Base-by-base conservation (phyloP, 176 grass and related monocot genomes). In the Zoysia japonica region DNA sequence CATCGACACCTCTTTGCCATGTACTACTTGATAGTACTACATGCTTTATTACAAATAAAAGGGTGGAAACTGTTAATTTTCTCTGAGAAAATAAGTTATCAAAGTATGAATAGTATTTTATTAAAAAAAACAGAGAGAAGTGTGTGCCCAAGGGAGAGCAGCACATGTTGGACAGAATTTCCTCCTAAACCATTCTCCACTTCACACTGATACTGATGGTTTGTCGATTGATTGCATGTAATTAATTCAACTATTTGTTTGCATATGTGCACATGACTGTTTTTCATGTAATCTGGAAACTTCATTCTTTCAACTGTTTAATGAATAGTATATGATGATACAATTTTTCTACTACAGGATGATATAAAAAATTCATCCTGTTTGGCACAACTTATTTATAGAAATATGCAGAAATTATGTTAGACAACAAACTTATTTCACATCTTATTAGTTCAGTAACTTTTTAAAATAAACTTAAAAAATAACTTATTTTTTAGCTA, bases 121-220 rank as follows among this genome's bases (percentile, higher is more conserved):
- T 10, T 0, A 13, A 54, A 9, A 17, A 2, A 39, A n/a, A 3
- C 7, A 39, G 6, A 52, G 4, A 39, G 6, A 52, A 9, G 15
- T 39, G 28, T 72, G 70, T 12, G 38, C 9, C 5, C 11, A 71
- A 19, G 51, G 9, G 69, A 49, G 5, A 11, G 6, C 3, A 28
- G 48, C 70, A 72, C 71, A 15, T 74, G 70, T n/a, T 73, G 14
- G 15, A 19, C 14, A 16, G 11, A 38, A 16, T 14, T 62, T 76
- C 36, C 20, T 35, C 13, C 42, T 1, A 44, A 37, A 17, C 59
- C 0, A 65, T 65, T 65, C 8, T 50, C 45, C 35, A 39, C 75
- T 77, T 77, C 59, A 49, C 75, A 64, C 7, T 77, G 75, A 65
- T 77, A 35, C 14, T 78, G 75, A 78, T 42, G 15, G 51, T 66